Evolutionary conservation across 2,329 filamentous ascomycete genomes (phyloP).

Genomic region (Fusarium sp.): DNA sequence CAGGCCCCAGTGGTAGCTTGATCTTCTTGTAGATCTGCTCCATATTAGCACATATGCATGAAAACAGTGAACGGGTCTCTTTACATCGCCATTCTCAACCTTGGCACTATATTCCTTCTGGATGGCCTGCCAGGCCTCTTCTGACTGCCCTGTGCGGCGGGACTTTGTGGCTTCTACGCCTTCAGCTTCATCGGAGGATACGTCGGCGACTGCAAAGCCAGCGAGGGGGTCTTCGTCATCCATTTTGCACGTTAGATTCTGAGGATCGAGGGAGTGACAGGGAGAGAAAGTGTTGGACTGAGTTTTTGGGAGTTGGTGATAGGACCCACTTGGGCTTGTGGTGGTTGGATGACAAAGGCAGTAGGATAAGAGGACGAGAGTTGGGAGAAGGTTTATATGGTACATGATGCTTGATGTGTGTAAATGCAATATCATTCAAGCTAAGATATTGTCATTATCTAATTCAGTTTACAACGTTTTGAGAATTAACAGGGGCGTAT

Average conservation of each 20-base stretch:
- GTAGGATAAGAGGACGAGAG: neutral
- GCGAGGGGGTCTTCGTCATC: constrained; percentile 50
- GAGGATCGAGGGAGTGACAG: neutral
- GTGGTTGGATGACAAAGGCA: constrained; percentile 14
- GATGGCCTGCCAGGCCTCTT: constrained; percentile 63
- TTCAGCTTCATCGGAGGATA: constrained; percentile 54
- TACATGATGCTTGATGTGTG: neutral
- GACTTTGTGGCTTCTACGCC: constrained; percentile 49
- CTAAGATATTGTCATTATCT: too few species aligned
- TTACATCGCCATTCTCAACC: constrained; percentile 68
- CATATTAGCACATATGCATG: neutral
- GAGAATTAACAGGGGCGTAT: too few species aligned
- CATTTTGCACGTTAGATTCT: constrained; percentile 38
- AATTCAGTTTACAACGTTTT: neutral
- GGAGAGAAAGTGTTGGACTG: neutral
- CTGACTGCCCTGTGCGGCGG: constrained; percentile 60
- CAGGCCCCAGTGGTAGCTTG: constrained; percentile 56
- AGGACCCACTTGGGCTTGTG: constrained; percentile 36
- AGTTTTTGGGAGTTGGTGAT: constrained; percentile 33
- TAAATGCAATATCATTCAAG: too few species aligned
- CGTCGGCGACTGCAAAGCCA: constrained; percentile 52
- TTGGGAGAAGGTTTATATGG: neutral
- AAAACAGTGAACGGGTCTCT: constrained; percentile 19
- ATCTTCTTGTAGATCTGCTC: constrained; percentile 61
- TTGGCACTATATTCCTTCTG: constrained; percentile 61